Percentiles rank a stretch among this genome's conserved stretches.
Conservation (phyloP, 768 basidiomycete genomes). For the Cystofilobasidium bisporidii region DNA sequence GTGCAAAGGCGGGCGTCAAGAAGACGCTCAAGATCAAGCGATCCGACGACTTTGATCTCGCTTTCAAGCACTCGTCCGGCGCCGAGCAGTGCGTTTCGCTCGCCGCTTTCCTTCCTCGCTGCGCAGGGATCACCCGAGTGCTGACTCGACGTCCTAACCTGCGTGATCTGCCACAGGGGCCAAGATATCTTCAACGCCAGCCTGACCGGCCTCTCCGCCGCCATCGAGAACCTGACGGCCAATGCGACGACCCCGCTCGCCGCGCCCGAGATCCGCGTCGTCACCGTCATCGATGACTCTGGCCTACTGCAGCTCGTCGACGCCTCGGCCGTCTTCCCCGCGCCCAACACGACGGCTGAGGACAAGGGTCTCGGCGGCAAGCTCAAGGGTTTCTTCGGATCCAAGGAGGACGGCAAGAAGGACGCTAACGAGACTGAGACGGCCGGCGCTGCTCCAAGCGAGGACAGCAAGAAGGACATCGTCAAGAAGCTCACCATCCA, state of each 20-base stretch:
- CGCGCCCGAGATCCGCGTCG: constrained; percentile 79
- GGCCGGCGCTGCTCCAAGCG: constrained; percentile 1
- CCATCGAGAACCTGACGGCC: constrained; percentile 72
- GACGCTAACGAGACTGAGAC: constrained; percentile 15
- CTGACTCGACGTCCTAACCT: not conserved
- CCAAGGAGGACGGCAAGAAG: constrained; percentile 28
- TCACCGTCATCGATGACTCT: constrained; percentile 70
- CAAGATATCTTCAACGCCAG: not conserved
- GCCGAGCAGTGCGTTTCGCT: constrained; percentile 33
- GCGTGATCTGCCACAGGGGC: not conserved
- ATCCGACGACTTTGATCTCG: constrained; percentile 69
- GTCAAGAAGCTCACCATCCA: constrained; percentile 20
- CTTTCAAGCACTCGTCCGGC: constrained; percentile 55
- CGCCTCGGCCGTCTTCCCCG: constrained; percentile 61
- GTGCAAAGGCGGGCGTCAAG: constrained; percentile 66
- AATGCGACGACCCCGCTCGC: constrained; percentile 49
- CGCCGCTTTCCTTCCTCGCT: not conserved
- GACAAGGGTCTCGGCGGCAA: constrained; percentile 44
- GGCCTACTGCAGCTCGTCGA: constrained; percentile 73
- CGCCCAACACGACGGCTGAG: constrained; percentile 49
- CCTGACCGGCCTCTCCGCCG: constrained; percentile 56
- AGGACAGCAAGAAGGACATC: constrained; percentile 14
- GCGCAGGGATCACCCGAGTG: not conserved
- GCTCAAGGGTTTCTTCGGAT: constrained; percentile 78
- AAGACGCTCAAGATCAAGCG: constrained; percentile 81